A percentile compares a stretch with the other conserved stretches of the same genome.
Evolutionary conservation across 768 basidiomycete genomes (phyloP).

Genomic region (Megacollybia marginata): DNA sequence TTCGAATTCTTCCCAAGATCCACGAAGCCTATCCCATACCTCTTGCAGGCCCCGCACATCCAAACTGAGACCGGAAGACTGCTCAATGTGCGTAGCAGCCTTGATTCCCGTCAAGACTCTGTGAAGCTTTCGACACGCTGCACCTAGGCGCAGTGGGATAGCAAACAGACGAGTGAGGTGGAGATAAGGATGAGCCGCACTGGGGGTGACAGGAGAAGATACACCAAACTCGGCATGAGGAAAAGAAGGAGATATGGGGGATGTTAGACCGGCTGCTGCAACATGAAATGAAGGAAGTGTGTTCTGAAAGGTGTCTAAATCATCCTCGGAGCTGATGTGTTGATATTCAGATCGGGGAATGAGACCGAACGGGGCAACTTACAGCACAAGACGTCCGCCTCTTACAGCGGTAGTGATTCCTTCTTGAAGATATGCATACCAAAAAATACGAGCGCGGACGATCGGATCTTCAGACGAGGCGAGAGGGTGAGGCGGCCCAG

Average conservation of each 20-base stretch:
- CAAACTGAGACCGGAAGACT: constrained; percentile 39
- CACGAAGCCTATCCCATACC: constrained; percentile 81
- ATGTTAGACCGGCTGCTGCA: constrained; percentile 20
- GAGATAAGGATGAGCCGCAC: constrained; percentile 36
- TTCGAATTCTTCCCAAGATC: constrained; percentile 82
- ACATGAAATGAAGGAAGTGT: constrained; percentile 40
- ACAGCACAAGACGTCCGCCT: constrained; percentile 82
- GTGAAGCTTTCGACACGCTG: constrained; percentile 75
- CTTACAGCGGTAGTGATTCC: constrained; percentile 75
- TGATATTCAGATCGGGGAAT: background rate
- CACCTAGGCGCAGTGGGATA: constrained; percentile 67
- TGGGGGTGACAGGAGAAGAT: constrained; percentile 12
- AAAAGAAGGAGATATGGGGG: constrained; percentile 29
- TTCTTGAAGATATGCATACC: constrained; percentile 85
- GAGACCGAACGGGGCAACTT: constrained; percentile 18
- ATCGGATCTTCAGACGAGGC: constrained; percentile 48
- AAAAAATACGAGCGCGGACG: constrained; percentile 75
- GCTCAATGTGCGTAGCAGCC: constrained; percentile 51
- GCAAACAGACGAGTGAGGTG: constrained; percentile 55
- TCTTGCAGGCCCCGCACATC: constrained; percentile 61
- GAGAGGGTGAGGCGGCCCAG: constrained; percentile 22
- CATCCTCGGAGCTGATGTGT: constrained; percentile 57
- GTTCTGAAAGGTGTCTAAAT: constrained; percentile 65
- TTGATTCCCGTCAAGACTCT: constrained; percentile 70
- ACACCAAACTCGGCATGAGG: constrained; percentile 12